Evolutionary conservation across 495 filamentous ascomycete species (phyloP).

Genomic region (Trichoderma parareesei): DNA sequence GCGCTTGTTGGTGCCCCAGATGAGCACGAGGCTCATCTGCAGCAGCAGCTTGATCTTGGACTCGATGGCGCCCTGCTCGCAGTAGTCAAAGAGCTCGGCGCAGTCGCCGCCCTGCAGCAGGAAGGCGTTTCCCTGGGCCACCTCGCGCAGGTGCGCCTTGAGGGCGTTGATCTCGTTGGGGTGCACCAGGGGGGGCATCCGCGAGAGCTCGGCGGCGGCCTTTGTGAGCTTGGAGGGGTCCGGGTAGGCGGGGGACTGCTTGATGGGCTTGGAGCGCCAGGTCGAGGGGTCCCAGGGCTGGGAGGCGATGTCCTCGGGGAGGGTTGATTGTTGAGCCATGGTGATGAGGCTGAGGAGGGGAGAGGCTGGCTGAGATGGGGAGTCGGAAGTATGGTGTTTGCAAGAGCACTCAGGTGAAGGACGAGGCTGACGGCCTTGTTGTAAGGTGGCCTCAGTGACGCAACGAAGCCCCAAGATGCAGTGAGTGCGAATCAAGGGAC

Average conservation of each 20-base stretch:
- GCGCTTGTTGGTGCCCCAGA: slow-evolving; percentile 83
- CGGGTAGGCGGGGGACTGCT: slow-evolving; percentile 78
- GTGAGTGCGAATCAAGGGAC: too few species aligned
- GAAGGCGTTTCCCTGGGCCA: slow-evolving; percentile 87
- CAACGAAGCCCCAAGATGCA: too few species aligned
- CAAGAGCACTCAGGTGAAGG: neutral
- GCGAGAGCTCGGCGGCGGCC: slow-evolving; percentile 61
- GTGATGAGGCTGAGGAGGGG: neutral
- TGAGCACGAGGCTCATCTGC: slow-evolving; percentile 90
- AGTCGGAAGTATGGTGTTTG: neutral
- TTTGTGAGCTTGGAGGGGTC: slow-evolving; percentile 55
- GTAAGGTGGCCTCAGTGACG: too few species aligned
- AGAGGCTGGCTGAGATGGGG: neutral
- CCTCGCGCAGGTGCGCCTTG: slow-evolving; percentile 68
- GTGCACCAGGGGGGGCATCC: slow-evolving; percentile 83
- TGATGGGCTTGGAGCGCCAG: slow-evolving; percentile 86
- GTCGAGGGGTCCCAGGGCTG: slow-evolving; percentile 53
- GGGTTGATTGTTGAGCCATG: neutral
- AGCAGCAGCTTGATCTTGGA: slow-evolving; percentile 92
- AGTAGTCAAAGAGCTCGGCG: slow-evolving; percentile 96
- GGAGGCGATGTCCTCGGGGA: neutral
- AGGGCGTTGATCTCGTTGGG: slow-evolving; percentile 76
- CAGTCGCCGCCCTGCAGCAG: slow-evolving; percentile 95
- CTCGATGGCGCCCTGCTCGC: slow-evolving; percentile 78
- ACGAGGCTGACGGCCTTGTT: neutral